Evolutionary conservation across 192 early-diverging fungal genomes (phyloP).

Genomic region (Rhizoclosmatium globosum): DNA sequence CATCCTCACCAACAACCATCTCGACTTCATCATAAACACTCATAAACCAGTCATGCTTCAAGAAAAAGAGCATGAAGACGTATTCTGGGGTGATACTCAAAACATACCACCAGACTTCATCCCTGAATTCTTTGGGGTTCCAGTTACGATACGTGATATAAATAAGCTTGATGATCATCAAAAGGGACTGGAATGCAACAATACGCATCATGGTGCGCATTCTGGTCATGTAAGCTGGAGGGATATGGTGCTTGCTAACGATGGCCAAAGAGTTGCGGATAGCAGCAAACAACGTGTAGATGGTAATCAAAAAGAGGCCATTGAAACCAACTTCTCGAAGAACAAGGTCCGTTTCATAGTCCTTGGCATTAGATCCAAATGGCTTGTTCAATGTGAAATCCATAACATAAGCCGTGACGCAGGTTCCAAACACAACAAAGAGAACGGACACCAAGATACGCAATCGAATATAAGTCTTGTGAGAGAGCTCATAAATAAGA

Average conservation of each 20-base stretch:
- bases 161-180: conserved; percentile 26
- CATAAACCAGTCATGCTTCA: not conserved
- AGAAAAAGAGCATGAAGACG: conserved; percentile 18
- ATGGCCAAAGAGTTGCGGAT: not conserved
- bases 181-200: conserved; percentile 8
- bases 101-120: conserved; percentile 18
- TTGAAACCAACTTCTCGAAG: conserved; percentile 31
- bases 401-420: conserved; percentile 1
- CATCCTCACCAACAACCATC: not conserved
- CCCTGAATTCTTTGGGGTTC: conserved; percentile 18
- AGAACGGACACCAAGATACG: not conserved
- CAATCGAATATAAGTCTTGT: not conserved
- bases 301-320: conserved; percentile 17
- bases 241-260: not conserved
- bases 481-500: conserved; percentile 6
- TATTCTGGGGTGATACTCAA: conserved; percentile 19
- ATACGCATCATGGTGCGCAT: conserved; percentile 9
- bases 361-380: conserved; percentile 23
- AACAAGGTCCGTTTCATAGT: not conserved
- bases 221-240: not conserved
- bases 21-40: conserved; percentile 18
- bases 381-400: conserved; percentile 33
- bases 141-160: conserved; percentile 33
- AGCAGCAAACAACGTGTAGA: conserved; percentile 19
- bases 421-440: conserved; percentile 11